Conservation (phyloP, 1,284 basidiomycete genomes). For the Sanghuangporus sanghuang region DNA sequence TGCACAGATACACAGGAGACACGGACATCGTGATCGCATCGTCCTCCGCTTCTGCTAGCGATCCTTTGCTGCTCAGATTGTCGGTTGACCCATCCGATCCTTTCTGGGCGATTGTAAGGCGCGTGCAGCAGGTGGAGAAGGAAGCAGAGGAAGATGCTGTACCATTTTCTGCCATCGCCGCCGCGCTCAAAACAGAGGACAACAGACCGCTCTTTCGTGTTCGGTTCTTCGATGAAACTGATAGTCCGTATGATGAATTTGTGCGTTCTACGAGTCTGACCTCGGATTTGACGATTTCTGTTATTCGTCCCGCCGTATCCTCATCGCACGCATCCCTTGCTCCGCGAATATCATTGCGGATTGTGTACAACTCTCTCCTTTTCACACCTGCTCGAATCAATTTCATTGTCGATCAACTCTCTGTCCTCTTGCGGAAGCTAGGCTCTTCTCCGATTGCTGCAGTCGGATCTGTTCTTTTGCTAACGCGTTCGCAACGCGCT, state of each 20-base stretch:
- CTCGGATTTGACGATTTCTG: slow-evolving; percentile 87
- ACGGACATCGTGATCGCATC: slow-evolving; percentile 93
- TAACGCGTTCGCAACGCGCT: slow-evolving; percentile 68
- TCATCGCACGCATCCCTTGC: slow-evolving; percentile 69
- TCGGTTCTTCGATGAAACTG: slow-evolving; percentile 93
- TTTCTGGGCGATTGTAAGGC: slow-evolving; percentile 88
- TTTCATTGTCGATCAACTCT: slow-evolving; percentile 83
- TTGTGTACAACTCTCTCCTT: slow-evolving; percentile 93
- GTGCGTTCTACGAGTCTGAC: slow-evolving; percentile 78
- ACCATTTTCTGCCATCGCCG: slow-evolving; percentile 79
- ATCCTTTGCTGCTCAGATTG: slow-evolving; percentile 83
- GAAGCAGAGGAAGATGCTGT: slow-evolving; percentile 84
- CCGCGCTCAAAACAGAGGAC: slow-evolving; percentile 64
- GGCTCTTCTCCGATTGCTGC: slow-evolving; percentile 54
- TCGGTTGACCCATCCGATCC: slow-evolving; percentile 84
- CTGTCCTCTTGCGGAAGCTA: slow-evolving; percentile 74
- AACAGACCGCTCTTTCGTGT: slow-evolving; percentile 81
- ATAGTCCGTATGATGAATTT: slow-evolving; percentile 67
- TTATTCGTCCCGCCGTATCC: slow-evolving; percentile 52
- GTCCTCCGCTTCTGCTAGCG: slow-evolving; percentile 72
- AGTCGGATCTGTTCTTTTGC: slow-evolving; percentile 76
- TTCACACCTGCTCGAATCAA: slow-evolving; percentile 81
- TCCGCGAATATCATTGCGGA: slow-evolving; percentile 76
- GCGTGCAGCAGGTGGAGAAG: slow-evolving; percentile 79
- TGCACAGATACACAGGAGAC: slow-evolving; percentile 96